A percentile compares a stretch with the other conserved stretches of the same genome.
These are phyloP conservation scores for Geopyxis carbonaria DNA, from an alignment of 495 filamentous ascomycete species.

Conservation along the genomic window DNA sequence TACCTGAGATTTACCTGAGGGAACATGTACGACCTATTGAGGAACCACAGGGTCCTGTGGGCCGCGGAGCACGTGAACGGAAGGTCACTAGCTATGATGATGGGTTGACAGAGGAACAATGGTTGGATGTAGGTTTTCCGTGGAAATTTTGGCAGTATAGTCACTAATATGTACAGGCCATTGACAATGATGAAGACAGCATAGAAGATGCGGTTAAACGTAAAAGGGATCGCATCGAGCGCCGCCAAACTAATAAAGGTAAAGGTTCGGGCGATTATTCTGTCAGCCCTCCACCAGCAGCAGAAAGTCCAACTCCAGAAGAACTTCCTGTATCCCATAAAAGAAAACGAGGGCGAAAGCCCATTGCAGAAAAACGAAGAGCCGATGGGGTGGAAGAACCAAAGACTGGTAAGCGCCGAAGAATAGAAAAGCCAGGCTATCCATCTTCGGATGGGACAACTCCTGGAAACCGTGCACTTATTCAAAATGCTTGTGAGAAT, in stretches of 20 bases:
- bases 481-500: conserved; percentile 58
- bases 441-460: conserved; percentile 27
- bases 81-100: conserved; percentile 92
- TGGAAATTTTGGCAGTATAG: no score
- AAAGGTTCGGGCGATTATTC: conserved; percentile 14
- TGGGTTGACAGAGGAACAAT: conserved; percentile 94
- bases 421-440: conserved; percentile 19
- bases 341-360: conserved; percentile 65
- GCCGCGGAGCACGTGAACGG: conserved; percentile 84
- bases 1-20: conserved; percentile 82
- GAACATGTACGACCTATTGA: conserved; percentile 35
- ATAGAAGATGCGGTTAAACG: conserved; percentile 85
- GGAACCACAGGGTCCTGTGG: conserved; percentile 54
- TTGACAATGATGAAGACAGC: conserved; percentile 86
- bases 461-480: conserved; percentile 37
- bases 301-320: conserved; percentile 15
- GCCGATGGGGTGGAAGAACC: conserved; percentile 20
- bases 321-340: conserved; percentile 22
- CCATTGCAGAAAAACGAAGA: conserved; percentile 53
- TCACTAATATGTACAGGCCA: no score
- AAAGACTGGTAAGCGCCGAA: conserved; percentile 16
- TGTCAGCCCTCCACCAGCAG: conserved; percentile 19
- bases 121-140: no score
- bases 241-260: conserved; percentile 47
- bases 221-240: conserved; percentile 68